Base-by-base conservation (phyloP, 2,329 filamentous ascomycete genomes). In the Beauveria rudraprayagi region DNA sequence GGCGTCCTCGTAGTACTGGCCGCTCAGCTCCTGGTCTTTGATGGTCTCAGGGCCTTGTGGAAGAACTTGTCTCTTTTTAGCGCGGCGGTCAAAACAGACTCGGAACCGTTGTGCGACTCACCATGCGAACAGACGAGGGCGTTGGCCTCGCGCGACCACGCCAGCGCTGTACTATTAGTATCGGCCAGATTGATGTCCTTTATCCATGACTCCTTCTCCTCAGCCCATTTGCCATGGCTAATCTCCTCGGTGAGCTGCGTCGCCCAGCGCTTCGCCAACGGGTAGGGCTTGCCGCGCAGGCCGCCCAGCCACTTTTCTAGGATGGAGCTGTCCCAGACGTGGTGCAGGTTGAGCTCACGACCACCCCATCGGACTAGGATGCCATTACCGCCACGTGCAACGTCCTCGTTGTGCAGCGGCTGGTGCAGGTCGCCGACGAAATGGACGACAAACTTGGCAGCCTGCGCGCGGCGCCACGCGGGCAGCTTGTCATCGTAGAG, bases 321-420 rank as follows among this genome's bases (percentile, higher is more conserved):
- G 64, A 91, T 90, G 65, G 81, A 83, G 58, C 81, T 84, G 69
- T 91, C 89, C 88, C 88, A 91, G 17, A 90, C 83, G 62, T 87
- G 80, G 68, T 91, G 89, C 47, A 91, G 78, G 69, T 91, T 91
- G 60, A 82, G 78, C 30, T 76, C 71, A 34, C 72, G 70, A 3
- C 79, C 80, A 28, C 84, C 77, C 73, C 86, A 91, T 17, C 74
- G 76, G 1, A 91, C 88, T 16, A 77, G 71, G 66, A 91, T 88
- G 11, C 81, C 80, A 66, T 91, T 92, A 0, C 88, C 88, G 59
- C 89, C 89, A 24, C 79, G 75, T 2, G 79, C 77, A 7, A 87
- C 80, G 60, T 86, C 78, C 72, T 89, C 86, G 59, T 82, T 82
- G 70, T 89, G 86, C 61, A 89, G 75, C 34, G 86, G 86, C 73